Base-by-base conservation (phyloP, 306 rosid genomes). In the Canavalia ensiformis region DNA sequence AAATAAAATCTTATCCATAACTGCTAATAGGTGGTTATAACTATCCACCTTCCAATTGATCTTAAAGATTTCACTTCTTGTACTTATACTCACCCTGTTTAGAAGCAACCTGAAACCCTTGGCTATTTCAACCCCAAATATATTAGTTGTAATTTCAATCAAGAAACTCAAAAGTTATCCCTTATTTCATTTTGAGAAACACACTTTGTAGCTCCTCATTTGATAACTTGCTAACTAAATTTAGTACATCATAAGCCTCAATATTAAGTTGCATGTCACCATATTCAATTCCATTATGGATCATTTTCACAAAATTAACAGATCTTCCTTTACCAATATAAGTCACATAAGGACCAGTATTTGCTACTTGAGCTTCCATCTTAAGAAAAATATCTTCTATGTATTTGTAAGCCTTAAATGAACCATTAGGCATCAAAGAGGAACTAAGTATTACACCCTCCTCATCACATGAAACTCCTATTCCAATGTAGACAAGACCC, bases 391-490 rank as follows among this genome's bases (percentile, higher is more conserved):
- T 92, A 78, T 92, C 97, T 74, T 92, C 91, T 37, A 92, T 92
- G 87, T 90, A 34, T 65, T 90, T 89, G 72, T 42, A 92, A 69
- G 94, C 97, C 84, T 92, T 91, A 37, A 86, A 78, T 12, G 95
- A 92, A 67, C 97, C 97, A 66, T 94, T 95, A 12, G 94, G 97
- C 97, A 92, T 92, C 95, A 92, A 80, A 50, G 97, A 92, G 33
- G 97, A 95, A 42, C 97, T 95, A 6, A 87, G 31, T 65, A 91
- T 87, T 50, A 95, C 95, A 9, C 95, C 97, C 86, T 92, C 97
- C 77, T 92, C 97, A 30, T 95, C 97, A 64, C 95, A 93, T 35
- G 97, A 92, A 83, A 92, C 97, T 67, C 97, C 95, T 91, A 90
- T 92, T 34, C 97, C 95, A 52, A 92, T 91, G 88, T 92, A 92